Evolutionary conservation across 2,329 filamentous ascomycete species (phyloP).

Genomic region (Didymella pomorum): DNA sequence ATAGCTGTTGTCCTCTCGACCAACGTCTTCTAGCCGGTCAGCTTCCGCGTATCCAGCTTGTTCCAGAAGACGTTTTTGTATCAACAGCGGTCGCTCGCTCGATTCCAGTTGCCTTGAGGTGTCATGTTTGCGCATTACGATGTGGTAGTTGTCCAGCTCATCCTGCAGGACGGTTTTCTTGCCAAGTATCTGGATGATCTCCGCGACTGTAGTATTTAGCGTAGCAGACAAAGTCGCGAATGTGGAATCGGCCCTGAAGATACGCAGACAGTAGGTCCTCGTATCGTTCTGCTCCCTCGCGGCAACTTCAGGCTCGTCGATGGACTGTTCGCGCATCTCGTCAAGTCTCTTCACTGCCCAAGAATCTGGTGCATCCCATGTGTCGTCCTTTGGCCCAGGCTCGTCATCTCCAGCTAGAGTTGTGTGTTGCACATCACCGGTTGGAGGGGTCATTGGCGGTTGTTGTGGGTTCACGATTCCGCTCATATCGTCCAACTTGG

Average conservation of each 20-base stretch:
- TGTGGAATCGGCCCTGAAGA: slow-evolving; percentile 92
- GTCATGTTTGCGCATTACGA: slow-evolving; percentile 93
- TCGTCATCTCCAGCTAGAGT: slow-evolving; percentile 53
- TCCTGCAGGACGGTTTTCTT: slow-evolving; percentile 95
- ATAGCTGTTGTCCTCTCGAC: slow-evolving; percentile 96
- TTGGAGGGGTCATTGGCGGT: slow-evolving; percentile 74
- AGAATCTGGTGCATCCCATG: slow-evolving; percentile 93
- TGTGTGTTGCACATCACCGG: slow-evolving; percentile 51
- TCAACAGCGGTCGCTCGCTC: slow-evolving; percentile 82
- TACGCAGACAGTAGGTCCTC: slow-evolving; percentile 86
- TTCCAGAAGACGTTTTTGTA: slow-evolving; percentile 90
- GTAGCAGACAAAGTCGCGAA: slow-evolving; percentile 90
- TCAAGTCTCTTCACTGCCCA: slow-evolving; percentile 85
- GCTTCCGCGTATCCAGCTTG: slow-evolving; percentile 89
- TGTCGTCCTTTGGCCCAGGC: slow-evolving; percentile 43
- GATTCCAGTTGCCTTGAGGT: slow-evolving; percentile 81
- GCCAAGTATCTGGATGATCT: slow-evolving; percentile 87
- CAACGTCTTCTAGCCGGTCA: slow-evolving; percentile 90
- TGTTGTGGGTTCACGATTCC: slow-evolving; percentile 76
- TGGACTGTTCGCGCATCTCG: slow-evolving; percentile 67
- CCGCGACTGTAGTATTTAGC: slow-evolving; percentile 82
- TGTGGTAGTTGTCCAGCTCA: slow-evolving; percentile 91
- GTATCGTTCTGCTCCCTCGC: slow-evolving; percentile 76
- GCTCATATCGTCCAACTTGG: slow-evolving; percentile 88
- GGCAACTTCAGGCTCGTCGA: slow-evolving; percentile 73